phyloP scores from a whole-genome alignment of 805 yeast genomes.

The Candida oleophila region DNA sequence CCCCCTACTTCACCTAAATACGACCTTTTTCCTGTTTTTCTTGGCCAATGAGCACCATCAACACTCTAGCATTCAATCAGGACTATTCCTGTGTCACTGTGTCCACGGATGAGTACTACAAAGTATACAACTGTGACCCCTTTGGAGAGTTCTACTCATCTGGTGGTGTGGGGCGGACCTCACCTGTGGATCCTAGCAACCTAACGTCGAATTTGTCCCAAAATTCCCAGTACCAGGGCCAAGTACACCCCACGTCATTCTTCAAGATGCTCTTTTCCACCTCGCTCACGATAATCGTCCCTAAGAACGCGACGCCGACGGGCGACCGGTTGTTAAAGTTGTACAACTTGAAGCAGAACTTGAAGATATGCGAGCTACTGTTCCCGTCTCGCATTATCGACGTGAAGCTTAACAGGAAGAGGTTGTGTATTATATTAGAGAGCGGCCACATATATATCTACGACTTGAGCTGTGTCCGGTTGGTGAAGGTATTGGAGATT shows the following conservation, averaged over 20 bases:
- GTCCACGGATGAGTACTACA: conserved; percentile 30
- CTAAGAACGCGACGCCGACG: conserved; percentile 17
- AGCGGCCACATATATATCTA: conserved; percentile 82
- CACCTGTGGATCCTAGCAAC: no score
- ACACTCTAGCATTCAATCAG: conserved; percentile 41
- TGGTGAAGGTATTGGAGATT: conserved; percentile 47
- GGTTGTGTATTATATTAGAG: conserved; percentile 71
- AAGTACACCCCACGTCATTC: conserved; percentile 25
- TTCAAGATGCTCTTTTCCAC: conserved; percentile 42
- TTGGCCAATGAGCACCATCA: conserved; percentile 25
- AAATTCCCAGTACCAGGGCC: not conserved
- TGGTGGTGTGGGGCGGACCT: no score
- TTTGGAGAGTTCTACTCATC: conserved; percentile 43
- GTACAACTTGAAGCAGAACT: conserved; percentile 39
- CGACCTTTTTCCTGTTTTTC: no score
- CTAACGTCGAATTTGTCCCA: not conserved
- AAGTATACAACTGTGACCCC: conserved; percentile 45
- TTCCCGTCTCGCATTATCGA: conserved; percentile 75
- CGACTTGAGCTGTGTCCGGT: conserved; percentile 86
- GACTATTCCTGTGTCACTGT: conserved; percentile 40
- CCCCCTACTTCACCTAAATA: no score
- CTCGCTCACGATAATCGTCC: conserved; percentile 40
- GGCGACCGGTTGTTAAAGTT: conserved; percentile 36
- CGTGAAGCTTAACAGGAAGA: conserved; percentile 76
- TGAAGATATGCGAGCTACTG: conserved; percentile 78